Base-by-base conservation (phyloP, 805 yeast species). In the Nakazawaea wickerhamii region DNA sequence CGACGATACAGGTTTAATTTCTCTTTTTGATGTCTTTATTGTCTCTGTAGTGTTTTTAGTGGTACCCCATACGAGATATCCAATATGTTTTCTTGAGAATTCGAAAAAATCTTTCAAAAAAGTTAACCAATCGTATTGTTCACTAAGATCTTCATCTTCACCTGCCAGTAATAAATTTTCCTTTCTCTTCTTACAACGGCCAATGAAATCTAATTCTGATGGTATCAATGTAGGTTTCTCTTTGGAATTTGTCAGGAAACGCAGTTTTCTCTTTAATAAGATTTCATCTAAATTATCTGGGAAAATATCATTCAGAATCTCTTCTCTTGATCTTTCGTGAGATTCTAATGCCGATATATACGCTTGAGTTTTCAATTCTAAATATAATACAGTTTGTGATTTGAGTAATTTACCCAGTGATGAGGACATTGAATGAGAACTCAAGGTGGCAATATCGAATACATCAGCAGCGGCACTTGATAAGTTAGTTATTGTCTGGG, bases 301-400 rank as follows among this genome's bases (percentile, higher is more conserved):
- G 51, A 91, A 84, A 36, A 90, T 72, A 51, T 81, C 86, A 41
- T 84, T 79, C 49, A 90, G 65, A 9, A 87, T 74, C 34, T 82
- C 90, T 44, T 71, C 73, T 48, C 77, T 73, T 1, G 84, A 65
- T 50, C 84, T 67, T 41, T 78, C 70, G n/a, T 68, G 69, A 1
- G 81, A 70, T 54, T 83, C 86, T 46, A 90, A 61, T 0, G 95
- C 96, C 1, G 96, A 82, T 17, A 93, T 89, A 56, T 79, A 93
- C 0, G 96, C 96, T 61, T 93, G 99, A 0, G 99, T 93, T 59
- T 93, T 93, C 57, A 93, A 71, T 51, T 93, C 97, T 30, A 93
- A 67, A 51, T 73, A 88, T 39, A 93, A 63, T 10, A 77, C 78
- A 0, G 93, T 89, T 52, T 87, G 96, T 8, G 84, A 77, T 58